Evolutionary conservation across 2,329 filamentous ascomycete species (phyloP).

Genomic region (Beauveria varroae): DNA sequence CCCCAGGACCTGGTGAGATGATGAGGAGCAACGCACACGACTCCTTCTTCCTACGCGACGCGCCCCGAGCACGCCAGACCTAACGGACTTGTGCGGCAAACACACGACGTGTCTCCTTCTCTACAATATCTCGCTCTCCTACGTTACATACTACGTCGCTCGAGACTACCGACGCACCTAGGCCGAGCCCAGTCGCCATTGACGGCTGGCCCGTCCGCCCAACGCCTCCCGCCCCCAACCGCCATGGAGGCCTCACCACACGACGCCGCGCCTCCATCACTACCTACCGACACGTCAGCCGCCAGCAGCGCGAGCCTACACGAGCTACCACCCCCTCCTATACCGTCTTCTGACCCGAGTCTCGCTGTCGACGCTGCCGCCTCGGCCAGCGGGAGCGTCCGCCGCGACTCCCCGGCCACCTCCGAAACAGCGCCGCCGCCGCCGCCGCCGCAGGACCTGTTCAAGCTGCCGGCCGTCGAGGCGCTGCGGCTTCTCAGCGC

Average conservation of each 20-base stretch:
- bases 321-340: slow-evolving; percentile 34
- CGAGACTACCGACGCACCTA: not conserved
- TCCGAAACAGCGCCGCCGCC: slow-evolving; percentile 16
- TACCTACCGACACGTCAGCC: not conserved
- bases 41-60: slow-evolving; percentile 3
- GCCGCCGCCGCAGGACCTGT: slow-evolving; percentile 50
- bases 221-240: not conserved
- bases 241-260: slow-evolving; percentile 3
- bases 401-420: slow-evolving; percentile 16
- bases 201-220: not conserved
- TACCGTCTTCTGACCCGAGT: slow-evolving; percentile 32
- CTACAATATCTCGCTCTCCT: not conserved
- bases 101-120: not conserved
- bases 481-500: slow-evolving; percentile 75
- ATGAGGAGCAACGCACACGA: slow-evolving; percentile 3
- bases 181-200: not conserved
- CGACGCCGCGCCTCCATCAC: not conserved
- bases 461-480: slow-evolving; percentile 61
- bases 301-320: not conserved
- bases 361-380: slow-evolving; percentile 17
- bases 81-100: not conserved
- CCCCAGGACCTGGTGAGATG: not conserved
- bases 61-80: not conserved
- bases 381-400: not conserved
- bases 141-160: not conserved